Evolutionary conservation across 768 basidiomycete species (phyloP).

Genomic region (Boletus coccyginus): DNA sequence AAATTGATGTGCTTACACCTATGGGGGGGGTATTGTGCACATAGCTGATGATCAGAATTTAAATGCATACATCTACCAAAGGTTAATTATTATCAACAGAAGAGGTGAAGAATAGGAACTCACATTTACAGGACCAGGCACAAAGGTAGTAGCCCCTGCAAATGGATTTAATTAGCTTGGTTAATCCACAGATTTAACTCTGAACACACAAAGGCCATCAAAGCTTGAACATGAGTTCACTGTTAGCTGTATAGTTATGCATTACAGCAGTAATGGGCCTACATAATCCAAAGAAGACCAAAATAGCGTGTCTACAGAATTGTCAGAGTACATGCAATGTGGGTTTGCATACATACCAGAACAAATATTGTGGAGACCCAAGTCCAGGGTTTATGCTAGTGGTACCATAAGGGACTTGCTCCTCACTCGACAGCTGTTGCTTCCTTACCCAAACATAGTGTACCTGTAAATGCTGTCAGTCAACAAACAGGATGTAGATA

Average conservation of each 20-base stretch:
- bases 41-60: background rate
- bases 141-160: background rate
- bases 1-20: background rate
- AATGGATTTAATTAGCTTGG: background rate
- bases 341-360: background rate
- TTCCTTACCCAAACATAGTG: conserved; percentile 1
- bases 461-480: background rate
- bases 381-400: background rate
- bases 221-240: background rate
- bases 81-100: background rate
- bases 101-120: background rate
- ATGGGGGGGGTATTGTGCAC: too few species aligned
- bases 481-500: background rate
- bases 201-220: background rate
- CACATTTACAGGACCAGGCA: background rate
- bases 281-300: background rate
- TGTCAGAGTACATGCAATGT: background rate
- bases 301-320: too few species aligned
- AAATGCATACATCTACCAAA: background rate
- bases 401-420: background rate
- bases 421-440: background rate
- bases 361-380: background rate
- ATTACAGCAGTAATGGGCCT: background rate
- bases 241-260: background rate
- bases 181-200: background rate